Percentiles rank a stretch among this genome's conserved stretches.
phyloP scores from a whole-genome alignment of 805 yeast genomes.

The Candida tibetensis region DNA sequence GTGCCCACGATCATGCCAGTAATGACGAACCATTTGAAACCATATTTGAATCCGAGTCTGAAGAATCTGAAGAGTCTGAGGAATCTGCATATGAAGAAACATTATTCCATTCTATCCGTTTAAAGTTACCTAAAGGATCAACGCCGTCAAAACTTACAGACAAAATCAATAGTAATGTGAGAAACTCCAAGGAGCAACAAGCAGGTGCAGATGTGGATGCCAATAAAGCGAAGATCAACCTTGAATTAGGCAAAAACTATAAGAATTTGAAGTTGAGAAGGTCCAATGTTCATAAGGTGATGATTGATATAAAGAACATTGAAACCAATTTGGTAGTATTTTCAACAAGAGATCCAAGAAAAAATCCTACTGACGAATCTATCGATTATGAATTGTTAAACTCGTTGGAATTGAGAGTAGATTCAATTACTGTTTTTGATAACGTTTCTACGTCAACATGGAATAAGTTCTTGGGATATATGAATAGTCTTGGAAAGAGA shows the following conservation, averaged over 20 bases:
- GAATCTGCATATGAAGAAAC: constrained; percentile 38
- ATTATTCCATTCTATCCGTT: constrained; percentile 75
- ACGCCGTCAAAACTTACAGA: constrained; percentile 47
- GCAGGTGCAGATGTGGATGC: constrained; percentile 1
- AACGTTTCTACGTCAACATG: constrained; percentile 86
- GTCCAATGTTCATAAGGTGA: constrained; percentile 58
- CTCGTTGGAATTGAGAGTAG: constrained; percentile 46
- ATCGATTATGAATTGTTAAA: constrained; percentile 46
- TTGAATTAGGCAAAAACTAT: constrained; percentile 30
- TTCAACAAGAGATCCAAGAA: constrained; percentile 47
- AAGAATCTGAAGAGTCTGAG: constrained; percentile 7
- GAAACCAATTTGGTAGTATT: constrained; percentile 45
- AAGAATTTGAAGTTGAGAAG: constrained; percentile 60
- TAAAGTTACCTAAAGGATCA: constrained; percentile 51
- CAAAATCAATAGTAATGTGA: constrained; percentile 48
- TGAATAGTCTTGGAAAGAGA: constrained; percentile 67
- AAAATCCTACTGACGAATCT: constrained; percentile 29
- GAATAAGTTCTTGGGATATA: constrained; percentile 75
- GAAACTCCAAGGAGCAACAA: constrained; percentile 16
- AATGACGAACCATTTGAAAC: background rate
- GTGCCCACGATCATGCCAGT: background rate
- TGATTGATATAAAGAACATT: constrained; percentile 54
- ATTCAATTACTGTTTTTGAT: constrained; percentile 63
- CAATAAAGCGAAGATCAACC: constrained; percentile 16
- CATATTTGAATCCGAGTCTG: constrained; percentile 1